Conservation (phyloP, 75 land plant genomes). For the Larix kaempferi region DNA sequence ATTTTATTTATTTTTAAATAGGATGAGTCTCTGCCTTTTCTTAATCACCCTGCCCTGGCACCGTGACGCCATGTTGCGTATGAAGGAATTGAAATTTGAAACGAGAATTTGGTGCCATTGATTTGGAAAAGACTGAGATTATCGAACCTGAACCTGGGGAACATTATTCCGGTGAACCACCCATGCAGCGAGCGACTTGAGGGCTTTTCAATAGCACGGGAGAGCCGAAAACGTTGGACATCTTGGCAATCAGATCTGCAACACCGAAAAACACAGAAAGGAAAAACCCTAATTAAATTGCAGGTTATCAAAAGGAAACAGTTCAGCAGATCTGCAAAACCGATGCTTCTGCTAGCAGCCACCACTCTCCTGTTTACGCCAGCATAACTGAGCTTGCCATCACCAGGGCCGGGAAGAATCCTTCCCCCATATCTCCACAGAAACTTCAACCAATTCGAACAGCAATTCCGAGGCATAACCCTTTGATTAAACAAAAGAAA, state of each 20-base stretch:
- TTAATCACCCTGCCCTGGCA: too few relatives aligned
- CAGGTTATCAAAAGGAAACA: background rate
- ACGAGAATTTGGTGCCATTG: too few relatives aligned
- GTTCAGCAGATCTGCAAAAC: conserved; percentile 22
- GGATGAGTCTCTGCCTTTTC: too few relatives aligned
- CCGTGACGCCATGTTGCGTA: too few relatives aligned
- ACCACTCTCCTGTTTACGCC: conserved; percentile 62
- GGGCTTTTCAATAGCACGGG: conserved; percentile 43
- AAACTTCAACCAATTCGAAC: conserved; percentile 33
- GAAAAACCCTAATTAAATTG: background rate
- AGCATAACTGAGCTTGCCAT: conserved; percentile 63
- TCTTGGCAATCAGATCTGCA: conserved; percentile 51
- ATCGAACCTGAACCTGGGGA: too few relatives aligned
- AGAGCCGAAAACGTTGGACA: conserved; percentile 36
- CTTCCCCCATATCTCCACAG: conserved; percentile 68
- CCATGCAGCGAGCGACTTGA: too few relatives aligned
- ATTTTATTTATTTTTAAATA: too few relatives aligned
- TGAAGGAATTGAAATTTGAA: too few relatives aligned
- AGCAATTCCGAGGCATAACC: too few relatives aligned
- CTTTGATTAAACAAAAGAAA: too few relatives aligned
- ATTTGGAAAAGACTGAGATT: too few relatives aligned
- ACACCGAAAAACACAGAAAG: background rate
- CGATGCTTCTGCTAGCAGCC: conserved; percentile 35
- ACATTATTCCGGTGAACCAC: too few relatives aligned
- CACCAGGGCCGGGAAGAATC: conserved; percentile 49